Evolutionary conservation across 1,139 yeast species (phyloP).

Genomic region (Trichomonascaceae sp.): DNA sequence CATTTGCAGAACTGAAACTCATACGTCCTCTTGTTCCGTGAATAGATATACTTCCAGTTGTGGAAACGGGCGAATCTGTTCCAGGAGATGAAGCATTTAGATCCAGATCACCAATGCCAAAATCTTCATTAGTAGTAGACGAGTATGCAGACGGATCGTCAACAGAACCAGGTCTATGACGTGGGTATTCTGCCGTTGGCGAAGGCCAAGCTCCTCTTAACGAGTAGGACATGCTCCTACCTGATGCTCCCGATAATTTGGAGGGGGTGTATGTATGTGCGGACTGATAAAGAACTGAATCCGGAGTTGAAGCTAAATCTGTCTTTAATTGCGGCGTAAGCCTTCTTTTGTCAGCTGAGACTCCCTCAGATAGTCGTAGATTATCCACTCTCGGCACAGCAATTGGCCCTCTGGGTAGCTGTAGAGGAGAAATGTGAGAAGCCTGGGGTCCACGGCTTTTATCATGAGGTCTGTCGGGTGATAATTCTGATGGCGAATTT

Average conservation of each 20-base stretch:
- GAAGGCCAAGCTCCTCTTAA: background rate
- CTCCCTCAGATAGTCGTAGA: background rate
- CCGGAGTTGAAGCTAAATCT: constrained; percentile 11
- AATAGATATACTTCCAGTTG: constrained; percentile 4
- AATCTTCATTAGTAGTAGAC: constrained; percentile 3
- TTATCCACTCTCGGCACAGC: background rate
- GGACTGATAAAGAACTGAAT: background rate
- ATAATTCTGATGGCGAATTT: background rate
- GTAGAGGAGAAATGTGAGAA: background rate
- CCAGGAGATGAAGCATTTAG: constrained; percentile 14
- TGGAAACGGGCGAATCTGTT: background rate
- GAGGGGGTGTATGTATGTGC: background rate
- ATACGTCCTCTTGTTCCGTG: constrained; percentile 15
- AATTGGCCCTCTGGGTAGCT: background rate
- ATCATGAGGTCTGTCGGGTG: background rate
- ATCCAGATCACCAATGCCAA: constrained; percentile 21
- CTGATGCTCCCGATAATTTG: background rate
- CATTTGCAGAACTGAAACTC: constrained; percentile 18
- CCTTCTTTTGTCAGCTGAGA: background rate
- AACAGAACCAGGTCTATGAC: background rate
- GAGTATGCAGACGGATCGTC: constrained; percentile 1
- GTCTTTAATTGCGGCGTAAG: background rate
- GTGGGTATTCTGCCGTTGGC: background rate
- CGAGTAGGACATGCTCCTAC: background rate
- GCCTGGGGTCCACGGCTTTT: background rate